These are phyloP conservation scores for Allium sativum DNA, from an alignment of 106 monocot species.

Conservation along the genomic window DNA sequence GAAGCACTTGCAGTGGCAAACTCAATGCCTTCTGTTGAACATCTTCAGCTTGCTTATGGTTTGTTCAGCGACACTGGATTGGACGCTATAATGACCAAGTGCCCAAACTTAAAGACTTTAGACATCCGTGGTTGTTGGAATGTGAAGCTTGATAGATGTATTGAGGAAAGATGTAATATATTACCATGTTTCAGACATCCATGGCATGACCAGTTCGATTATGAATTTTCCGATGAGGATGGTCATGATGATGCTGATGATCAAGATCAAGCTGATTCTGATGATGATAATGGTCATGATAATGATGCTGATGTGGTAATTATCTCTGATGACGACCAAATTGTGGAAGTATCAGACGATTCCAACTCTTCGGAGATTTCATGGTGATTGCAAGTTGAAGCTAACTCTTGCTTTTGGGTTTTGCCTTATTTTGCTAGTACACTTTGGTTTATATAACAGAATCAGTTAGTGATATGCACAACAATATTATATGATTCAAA, in stretches of 20 bases:
- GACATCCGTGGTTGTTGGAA: slow-evolving; percentile 58
- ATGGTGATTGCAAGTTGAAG: background rate
- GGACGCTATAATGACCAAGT: slow-evolving; percentile 30
- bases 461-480: too few species aligned
- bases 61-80: slow-evolving; percentile 31
- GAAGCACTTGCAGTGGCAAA: slow-evolving; percentile 42
- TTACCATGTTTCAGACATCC: slow-evolving; percentile 31
- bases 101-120: slow-evolving; percentile 19
- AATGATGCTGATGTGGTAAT: background rate
- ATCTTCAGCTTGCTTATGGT: slow-evolving; percentile 47
- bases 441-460: too few species aligned
- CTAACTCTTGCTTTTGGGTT: too few species aligned
- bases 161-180: slow-evolving; percentile 23
- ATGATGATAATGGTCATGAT: background rate
- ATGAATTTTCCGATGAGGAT: background rate
- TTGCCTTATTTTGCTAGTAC: too few species aligned
- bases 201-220: slow-evolving; percentile 2
- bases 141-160: slow-evolving; percentile 24
- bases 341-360: background rate
- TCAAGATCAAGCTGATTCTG: background rate
- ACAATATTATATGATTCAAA: too few species aligned
- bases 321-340: background rate
- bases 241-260: background rate
- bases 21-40: slow-evolving; percentile 29
- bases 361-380: background rate